These are phyloP conservation scores for Fusarium cicatricum DNA, from an alignment of 2,329 filamentous ascomycete species.

Conservation along the genomic window DNA sequence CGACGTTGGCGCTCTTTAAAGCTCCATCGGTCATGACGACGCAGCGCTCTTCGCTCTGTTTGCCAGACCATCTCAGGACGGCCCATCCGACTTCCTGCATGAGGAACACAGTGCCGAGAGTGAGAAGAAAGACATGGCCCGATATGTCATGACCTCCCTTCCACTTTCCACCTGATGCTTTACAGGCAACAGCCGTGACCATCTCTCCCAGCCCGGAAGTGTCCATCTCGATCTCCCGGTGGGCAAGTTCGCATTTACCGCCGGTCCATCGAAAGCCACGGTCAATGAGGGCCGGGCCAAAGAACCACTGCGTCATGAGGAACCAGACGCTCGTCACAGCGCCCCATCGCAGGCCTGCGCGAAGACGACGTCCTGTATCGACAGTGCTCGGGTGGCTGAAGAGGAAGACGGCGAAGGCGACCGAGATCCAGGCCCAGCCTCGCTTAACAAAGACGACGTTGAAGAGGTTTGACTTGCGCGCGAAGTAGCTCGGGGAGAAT, in stretches of 20 bases:
- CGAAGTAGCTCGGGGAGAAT: slow-evolving; percentile 84
- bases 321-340: slow-evolving; percentile 83
- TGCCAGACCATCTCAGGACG: slow-evolving; percentile 52
- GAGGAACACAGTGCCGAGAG: slow-evolving; percentile 82
- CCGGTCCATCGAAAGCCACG: slow-evolving; percentile 89
- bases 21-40: slow-evolving; percentile 73
- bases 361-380: slow-evolving; percentile 51
- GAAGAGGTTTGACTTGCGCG: slow-evolving; percentile 90
- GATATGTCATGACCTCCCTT: slow-evolving; percentile 95
- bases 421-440: slow-evolving; percentile 90
- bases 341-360: slow-evolving; percentile 73
- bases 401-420: slow-evolving; percentile 75
- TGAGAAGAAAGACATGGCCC: slow-evolving; percentile 92
- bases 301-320: slow-evolving; percentile 94
- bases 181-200: slow-evolving; percentile 82
- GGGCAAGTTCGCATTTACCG: slow-evolving; percentile 76
- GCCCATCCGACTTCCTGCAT: slow-evolving; percentile 79
- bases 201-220: slow-evolving; percentile 58
- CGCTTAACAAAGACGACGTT: slow-evolving; percentile 94
- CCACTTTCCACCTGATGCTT: slow-evolving; percentile 83
- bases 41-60: slow-evolving; percentile 66
- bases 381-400: slow-evolving; percentile 68
- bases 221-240: slow-evolving; percentile 56
- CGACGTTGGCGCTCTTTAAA: slow-evolving; percentile 65
- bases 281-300: slow-evolving; percentile 90